Percentiles rank a stretch among this genome's conserved stretches.
Evolutionary conservation across 2,329 filamentous ascomycete genomes (phyloP).

Genomic region (Falciphora oryzae): DNA sequence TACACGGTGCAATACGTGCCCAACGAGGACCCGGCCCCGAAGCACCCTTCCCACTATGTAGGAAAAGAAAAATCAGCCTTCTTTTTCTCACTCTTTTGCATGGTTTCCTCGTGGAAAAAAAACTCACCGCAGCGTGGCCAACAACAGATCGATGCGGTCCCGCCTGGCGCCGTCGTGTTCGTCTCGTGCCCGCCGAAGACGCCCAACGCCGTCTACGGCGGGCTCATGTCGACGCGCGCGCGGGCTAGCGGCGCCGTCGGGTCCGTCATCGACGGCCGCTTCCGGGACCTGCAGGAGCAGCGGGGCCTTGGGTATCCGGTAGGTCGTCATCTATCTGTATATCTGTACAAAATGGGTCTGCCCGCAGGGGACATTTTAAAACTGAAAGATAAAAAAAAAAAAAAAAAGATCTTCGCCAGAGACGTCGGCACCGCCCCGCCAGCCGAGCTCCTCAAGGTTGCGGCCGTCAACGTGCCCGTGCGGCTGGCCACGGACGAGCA

Average conservation of each 20-base stretch:
- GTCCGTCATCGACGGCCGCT: conserved; percentile 44
- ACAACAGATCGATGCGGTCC: conserved; percentile 42
- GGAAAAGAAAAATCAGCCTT: background rate
- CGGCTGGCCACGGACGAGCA: conserved; percentile 31
- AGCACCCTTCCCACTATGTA: conserved; percentile 41
- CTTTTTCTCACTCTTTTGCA: background rate
- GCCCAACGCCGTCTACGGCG: conserved; percentile 48
- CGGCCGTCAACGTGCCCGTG: conserved; percentile 34
- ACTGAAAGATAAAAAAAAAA: background rate
- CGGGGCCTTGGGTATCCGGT: conserved; percentile 40
- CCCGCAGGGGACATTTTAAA: background rate
- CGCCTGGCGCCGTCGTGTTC: conserved; percentile 41
- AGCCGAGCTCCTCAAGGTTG: conserved; percentile 35
- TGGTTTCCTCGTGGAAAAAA: background rate
- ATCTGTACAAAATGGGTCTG: too few relatives aligned
- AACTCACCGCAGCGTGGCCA: background rate
- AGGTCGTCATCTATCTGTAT: conserved; percentile 6
- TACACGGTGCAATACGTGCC: conserved; percentile 48
- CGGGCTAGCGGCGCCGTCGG: conserved; percentile 38
- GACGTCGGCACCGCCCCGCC: conserved; percentile 39
- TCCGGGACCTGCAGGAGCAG: conserved; percentile 49
- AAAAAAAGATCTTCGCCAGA: conserved; percentile 33
- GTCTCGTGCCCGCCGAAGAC: conserved; percentile 39
- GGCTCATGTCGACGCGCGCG: conserved; percentile 46
- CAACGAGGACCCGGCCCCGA: conserved; percentile 39